Percentiles rank a stretch among this genome's conserved stretches.
Evolutionary conservation across 768 basidiomycete genomes (phyloP).

Genomic region (Suillus bovinus): DNA sequence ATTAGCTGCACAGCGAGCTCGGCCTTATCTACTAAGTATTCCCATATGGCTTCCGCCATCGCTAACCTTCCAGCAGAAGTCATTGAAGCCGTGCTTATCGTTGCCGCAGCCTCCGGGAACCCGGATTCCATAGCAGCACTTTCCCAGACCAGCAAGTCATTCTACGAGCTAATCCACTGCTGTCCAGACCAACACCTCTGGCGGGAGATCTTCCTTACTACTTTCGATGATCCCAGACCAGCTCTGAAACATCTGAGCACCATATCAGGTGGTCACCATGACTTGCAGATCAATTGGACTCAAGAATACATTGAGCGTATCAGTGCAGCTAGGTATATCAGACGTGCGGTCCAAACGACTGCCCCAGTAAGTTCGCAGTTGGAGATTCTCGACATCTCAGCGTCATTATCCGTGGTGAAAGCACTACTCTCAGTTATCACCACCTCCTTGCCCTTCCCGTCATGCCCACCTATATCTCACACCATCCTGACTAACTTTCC

Average conservation of each 20-base stretch:
- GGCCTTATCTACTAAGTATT: not conserved
- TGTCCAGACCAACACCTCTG: slow-evolving; percentile 42
- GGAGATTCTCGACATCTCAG: not conserved
- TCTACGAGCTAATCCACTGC: slow-evolving; percentile 38
- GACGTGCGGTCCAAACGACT: not conserved
- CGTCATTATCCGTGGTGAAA: slow-evolving; percentile 23
- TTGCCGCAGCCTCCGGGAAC: slow-evolving; percentile 19
- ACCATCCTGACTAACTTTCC: slow-evolving; percentile 17
- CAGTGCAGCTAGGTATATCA: slow-evolving; percentile 21
- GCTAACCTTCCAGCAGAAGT: slow-evolving; percentile 40
- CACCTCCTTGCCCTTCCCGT: slow-evolving; percentile 34
- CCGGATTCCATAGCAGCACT: slow-evolving; percentile 37
- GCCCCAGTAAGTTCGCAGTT: not conserved
- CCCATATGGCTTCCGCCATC: not conserved
- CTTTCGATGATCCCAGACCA: slow-evolving; percentile 51
- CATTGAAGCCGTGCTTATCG: slow-evolving; percentile 38
- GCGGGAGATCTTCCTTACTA: slow-evolving; percentile 47
- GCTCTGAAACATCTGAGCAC: slow-evolving; percentile 28
- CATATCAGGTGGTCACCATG: slow-evolving; percentile 17
- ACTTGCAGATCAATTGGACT: slow-evolving; percentile 23
- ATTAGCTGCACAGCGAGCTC: not conserved
- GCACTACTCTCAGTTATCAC: slow-evolving; percentile 35
- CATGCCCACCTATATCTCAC: slow-evolving; percentile 23
- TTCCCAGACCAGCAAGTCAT: slow-evolving; percentile 36
- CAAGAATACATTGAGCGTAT: slow-evolving; percentile 26